A percentile compares a stretch with the other conserved stretches of the same genome.
Evolutionary conservation across 768 basidiomycete species (phyloP).

Genomic region (Amanita jacksonii): DNA sequence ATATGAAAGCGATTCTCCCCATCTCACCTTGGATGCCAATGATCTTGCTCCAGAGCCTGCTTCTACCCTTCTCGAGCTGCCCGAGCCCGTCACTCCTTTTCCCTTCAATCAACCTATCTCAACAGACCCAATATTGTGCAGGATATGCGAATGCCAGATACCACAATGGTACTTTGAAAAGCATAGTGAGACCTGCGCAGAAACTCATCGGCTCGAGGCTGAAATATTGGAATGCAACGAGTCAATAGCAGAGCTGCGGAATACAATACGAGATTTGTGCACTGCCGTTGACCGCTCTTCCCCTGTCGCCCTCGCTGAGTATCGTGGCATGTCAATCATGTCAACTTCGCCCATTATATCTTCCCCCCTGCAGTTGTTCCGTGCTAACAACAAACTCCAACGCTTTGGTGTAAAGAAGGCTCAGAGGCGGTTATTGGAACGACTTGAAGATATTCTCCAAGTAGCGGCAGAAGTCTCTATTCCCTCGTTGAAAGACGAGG

Average conservation of each 20-base stretch:
- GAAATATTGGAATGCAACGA: conserved; percentile 94
- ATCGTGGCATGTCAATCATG: conserved; percentile 82
- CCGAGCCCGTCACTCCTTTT: conserved; percentile 57
- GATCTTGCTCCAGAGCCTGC: conserved; percentile 34
- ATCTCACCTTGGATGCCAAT: conserved; percentile 45
- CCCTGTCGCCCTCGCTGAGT: conserved; percentile 60
- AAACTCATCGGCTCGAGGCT: conserved; percentile 91
- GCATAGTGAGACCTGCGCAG: conserved; percentile 98
- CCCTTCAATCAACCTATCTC: conserved; percentile 72
- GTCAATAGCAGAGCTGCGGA: conserved; percentile 76
- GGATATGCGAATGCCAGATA: conserved; percentile 94
- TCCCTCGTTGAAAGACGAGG: conserved; percentile 87
- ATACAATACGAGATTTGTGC: conserved; percentile 73
- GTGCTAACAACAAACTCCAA: conserved; percentile 62
- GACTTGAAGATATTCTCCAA: conserved; percentile 79
- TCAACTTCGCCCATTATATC: conserved; percentile 62
- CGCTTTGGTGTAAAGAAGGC: conserved; percentile 72
- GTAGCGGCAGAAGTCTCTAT: conserved; percentile 74
- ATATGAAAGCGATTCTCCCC: conserved; percentile 55
- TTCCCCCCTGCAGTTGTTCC: conserved; percentile 71
- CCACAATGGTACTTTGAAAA: conserved; percentile 99
- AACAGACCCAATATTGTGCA: conserved; percentile 80
- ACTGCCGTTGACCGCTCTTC: conserved; percentile 68
- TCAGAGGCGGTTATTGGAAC: conserved; percentile 72
- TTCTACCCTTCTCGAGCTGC: conserved; percentile 25